These are phyloP conservation scores for Hypoxylon sp. DNA, from an alignment of 2,329 filamentous ascomycete genomes.

Conservation along the genomic window DNA sequence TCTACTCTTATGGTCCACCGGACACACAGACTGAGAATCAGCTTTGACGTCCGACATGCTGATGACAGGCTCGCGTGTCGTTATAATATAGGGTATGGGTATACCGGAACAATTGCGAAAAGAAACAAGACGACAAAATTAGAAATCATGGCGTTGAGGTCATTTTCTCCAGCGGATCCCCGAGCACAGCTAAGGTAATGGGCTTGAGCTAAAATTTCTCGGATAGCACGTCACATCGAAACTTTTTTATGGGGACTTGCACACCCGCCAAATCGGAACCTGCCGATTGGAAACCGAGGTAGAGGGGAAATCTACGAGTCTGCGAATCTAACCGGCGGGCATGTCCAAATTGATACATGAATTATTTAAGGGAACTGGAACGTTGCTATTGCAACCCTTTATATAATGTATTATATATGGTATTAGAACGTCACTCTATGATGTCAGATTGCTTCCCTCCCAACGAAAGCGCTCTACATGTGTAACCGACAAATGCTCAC, in stretches of 20 bases:
- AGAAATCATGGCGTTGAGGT: slow-evolving; percentile 11
- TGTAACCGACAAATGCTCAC: slow-evolving; percentile 19
- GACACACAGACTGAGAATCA: slow-evolving; percentile 70
- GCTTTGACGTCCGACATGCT: slow-evolving; percentile 45
- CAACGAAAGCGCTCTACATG: slow-evolving; percentile 14
- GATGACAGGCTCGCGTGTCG: neutral
- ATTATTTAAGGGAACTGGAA: neutral
- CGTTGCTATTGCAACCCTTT: slow-evolving; percentile 9
- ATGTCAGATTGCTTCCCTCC: slow-evolving; percentile 11
- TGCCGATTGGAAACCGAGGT: slow-evolving; percentile 31
- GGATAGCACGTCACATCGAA: slow-evolving; percentile 22
- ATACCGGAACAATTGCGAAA: slow-evolving; percentile 15
- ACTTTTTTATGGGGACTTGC: slow-evolving; percentile 34
- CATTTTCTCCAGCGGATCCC: slow-evolving; percentile 4
- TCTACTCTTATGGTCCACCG: slow-evolving; percentile 91
- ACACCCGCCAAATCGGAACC: slow-evolving; percentile 23
- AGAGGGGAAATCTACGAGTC: slow-evolving; percentile 3
- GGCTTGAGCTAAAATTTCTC: slow-evolving; percentile 27
- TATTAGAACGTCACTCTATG: slow-evolving; percentile 8
- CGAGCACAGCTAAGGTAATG: neutral
- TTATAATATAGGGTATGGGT: neutral
- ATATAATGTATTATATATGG: slow-evolving; percentile 15
- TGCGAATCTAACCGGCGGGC: neutral
- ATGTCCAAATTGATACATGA: slow-evolving; percentile 6
- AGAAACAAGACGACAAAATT: neutral